These are phyloP conservation scores for Phytophthora sp. DNA, from an alignment of 352 stramenopile species.

Conservation along the genomic window DNA sequence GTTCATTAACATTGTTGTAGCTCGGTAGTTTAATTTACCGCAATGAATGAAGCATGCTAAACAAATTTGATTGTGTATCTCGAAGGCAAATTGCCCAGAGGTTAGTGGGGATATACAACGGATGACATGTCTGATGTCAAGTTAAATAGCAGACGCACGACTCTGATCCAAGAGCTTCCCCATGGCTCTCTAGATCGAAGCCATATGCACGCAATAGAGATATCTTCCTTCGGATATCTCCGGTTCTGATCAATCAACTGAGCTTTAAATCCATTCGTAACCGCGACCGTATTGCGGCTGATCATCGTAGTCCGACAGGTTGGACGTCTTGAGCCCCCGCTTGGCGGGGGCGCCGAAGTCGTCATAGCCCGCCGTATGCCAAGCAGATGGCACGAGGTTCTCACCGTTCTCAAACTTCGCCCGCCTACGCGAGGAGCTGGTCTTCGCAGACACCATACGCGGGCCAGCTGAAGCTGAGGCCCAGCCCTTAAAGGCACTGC, in stretches of 20 bases:
- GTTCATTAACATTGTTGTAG: too few species aligned
- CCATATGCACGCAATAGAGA: conserved; percentile 14
- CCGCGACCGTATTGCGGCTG: conserved; percentile 30
- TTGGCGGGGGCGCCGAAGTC: conserved; percentile 29
- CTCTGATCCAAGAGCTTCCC: conserved; percentile 19
- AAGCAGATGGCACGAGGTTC: conserved; percentile 27
- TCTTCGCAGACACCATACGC: conserved; percentile 26
- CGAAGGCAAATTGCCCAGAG: conserved; percentile 13
- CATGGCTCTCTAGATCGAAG: conserved; percentile 12
- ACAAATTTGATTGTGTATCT: conserved; percentile 26
- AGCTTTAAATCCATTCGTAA: conserved; percentile 43
- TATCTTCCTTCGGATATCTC: conserved; percentile 36
- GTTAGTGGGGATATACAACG: conserved; percentile 26
- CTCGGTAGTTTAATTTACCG: too few species aligned
- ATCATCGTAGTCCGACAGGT: conserved; percentile 24
- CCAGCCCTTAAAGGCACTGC: conserved; percentile 32
- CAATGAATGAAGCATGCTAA: conserved; percentile 8
- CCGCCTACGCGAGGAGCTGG: conserved; percentile 12
- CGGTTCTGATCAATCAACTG: conserved; percentile 34
- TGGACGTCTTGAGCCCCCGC: conserved; percentile 20
- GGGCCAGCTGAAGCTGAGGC: conserved; percentile 39
- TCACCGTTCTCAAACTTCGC: conserved; percentile 16
- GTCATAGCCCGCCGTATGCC: conserved; percentile 17
- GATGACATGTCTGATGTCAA: conserved; percentile 29
- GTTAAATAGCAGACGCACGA: conserved; percentile 48